Evolutionary conservation across 2,329 filamentous ascomycete genomes (phyloP).

Genomic region (Pseudocercospora eumusae): DNA sequence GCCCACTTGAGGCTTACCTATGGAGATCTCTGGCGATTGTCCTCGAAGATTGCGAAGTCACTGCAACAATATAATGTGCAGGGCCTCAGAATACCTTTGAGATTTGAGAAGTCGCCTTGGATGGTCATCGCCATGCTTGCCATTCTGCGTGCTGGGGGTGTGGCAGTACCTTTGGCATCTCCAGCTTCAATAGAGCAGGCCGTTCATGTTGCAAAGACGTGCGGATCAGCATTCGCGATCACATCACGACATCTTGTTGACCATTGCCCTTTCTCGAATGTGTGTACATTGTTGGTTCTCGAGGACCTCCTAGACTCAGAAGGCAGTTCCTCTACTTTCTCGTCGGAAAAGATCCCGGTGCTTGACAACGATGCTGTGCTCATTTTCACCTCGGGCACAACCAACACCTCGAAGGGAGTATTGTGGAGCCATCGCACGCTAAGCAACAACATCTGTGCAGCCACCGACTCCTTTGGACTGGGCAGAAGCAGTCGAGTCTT

Average conservation of each 20-base stretch:
- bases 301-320: neutral
- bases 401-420: conserved; percentile 6
- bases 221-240: neutral
- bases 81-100: conserved; percentile 36
- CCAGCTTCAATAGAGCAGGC: neutral
- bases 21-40: neutral
- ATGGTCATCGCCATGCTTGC: conserved; percentile 42
- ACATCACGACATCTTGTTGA: neutral
- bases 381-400: conserved; percentile 13
- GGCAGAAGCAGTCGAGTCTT: conserved; percentile 16
- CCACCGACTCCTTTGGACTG: neutral
- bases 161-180: neutral
- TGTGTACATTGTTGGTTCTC: neutral
- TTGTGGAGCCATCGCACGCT: conserved; percentile 11
- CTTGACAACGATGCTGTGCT: neutral
- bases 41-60: neutral
- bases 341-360: neutral
- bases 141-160: conserved; percentile 42
- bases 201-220: neutral
- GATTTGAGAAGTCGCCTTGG: conserved; percentile 44
- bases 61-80: neutral
- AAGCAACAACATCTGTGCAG: conserved; percentile 2
- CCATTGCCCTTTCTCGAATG: neutral
- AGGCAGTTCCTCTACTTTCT: too few relatives aligned
- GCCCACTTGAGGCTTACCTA: neutral